Base-by-base conservation (phyloP, 2,329 filamentous ascomycete genomes). In the Phialophora verrucosa region DNA sequence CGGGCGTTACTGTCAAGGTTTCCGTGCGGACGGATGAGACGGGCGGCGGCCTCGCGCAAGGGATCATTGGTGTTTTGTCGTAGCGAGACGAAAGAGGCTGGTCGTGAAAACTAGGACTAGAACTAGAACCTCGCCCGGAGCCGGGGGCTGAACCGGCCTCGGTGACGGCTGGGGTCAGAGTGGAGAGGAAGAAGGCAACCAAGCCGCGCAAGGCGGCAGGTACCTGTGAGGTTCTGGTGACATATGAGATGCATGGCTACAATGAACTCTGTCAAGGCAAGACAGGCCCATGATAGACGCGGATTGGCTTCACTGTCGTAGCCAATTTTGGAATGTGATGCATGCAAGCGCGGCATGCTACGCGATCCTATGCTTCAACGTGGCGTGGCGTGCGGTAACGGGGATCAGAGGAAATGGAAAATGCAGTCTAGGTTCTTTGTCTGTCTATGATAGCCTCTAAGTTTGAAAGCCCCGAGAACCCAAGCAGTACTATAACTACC, bases 1-100 rank as follows among this genome's bases (percentile, higher is more conserved):
- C 90, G 58, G 95, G 95, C 60, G 93, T 98, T 29, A 97, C 95
- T 65, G 96, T 94, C 75, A 98, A 98, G 87, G 92, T 99, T 73
- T 91, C 90, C 60, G 91, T 94, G 68, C 87, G 95, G 76, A 91
- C 91, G 78, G 95, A 99, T 79, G 95, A 99, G 80, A 92, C 95
- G 76, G 59, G 59, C 23, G 59, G 59, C 0, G 92, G 92, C 63
- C 88, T 99, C 75, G 93, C 95, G 68, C 85, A 53, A 6, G 65
- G 65, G 2, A 50, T 70, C 14, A 42, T 68, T 44, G 53, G 59
- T 8, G 65, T 60, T 20, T 62, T 70, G 60, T 63, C 58, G 31
- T 70, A 65, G 49, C 25, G 27, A n/a, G 12, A 42, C 17, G 3
- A 14, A 2, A 3, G 17, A 44, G 50, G 3, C 12, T n/a, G 38